phyloP scores from a whole-genome alignment of 257 asterid genomes.

The Lantana camara region DNA sequence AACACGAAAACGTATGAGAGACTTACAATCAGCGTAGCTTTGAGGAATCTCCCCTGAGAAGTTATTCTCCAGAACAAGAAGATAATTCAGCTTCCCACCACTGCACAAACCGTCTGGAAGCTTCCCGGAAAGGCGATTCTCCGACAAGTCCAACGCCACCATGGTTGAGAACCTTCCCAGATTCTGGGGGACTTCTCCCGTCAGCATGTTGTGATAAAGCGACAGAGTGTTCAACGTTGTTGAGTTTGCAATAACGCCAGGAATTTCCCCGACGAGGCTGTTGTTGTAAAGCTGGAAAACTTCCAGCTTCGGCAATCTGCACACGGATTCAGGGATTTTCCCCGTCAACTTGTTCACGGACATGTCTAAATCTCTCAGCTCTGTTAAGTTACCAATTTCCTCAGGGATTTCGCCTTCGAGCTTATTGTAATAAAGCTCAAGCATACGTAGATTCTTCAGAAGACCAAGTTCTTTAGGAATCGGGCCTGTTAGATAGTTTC shows the following conservation, averaged over 20 bases:
- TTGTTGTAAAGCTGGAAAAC: slow-evolving; percentile 78
- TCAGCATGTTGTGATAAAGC: slow-evolving; percentile 67
- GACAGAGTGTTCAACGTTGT: slow-evolving; percentile 64
- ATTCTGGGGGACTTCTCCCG: slow-evolving; percentile 67
- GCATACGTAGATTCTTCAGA: slow-evolving; percentile 54
- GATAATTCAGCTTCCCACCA: slow-evolving; percentile 68
- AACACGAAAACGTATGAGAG: slow-evolving; percentile 76
- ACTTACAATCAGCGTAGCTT: slow-evolving; percentile 60
- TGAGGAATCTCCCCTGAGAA: slow-evolving; percentile 72
- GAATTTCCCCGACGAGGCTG: slow-evolving; percentile 70
- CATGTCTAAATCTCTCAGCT: slow-evolving; percentile 62
- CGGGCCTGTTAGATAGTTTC: slow-evolving; percentile 56
- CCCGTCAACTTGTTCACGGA: slow-evolving; percentile 72
- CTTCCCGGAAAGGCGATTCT: slow-evolving; percentile 65
- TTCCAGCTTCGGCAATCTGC: slow-evolving; percentile 62
- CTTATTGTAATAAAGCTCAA: slow-evolving; percentile 82
- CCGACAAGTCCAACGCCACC: slow-evolving; percentile 78
- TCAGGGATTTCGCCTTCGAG: slow-evolving; percentile 75
- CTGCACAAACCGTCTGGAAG: slow-evolving; percentile 69
- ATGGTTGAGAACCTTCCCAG: slow-evolving; percentile 64
- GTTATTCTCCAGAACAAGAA: slow-evolving; percentile 67
- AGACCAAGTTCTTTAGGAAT: slow-evolving; percentile 69
- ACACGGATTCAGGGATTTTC: slow-evolving; percentile 60
- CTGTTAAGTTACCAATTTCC: slow-evolving; percentile 76
- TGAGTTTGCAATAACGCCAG: slow-evolving; percentile 55